Evolutionary conservation across 2,329 filamentous ascomycete species (phyloP).

Genomic region (Calonectria pseudoturangicola): DNA sequence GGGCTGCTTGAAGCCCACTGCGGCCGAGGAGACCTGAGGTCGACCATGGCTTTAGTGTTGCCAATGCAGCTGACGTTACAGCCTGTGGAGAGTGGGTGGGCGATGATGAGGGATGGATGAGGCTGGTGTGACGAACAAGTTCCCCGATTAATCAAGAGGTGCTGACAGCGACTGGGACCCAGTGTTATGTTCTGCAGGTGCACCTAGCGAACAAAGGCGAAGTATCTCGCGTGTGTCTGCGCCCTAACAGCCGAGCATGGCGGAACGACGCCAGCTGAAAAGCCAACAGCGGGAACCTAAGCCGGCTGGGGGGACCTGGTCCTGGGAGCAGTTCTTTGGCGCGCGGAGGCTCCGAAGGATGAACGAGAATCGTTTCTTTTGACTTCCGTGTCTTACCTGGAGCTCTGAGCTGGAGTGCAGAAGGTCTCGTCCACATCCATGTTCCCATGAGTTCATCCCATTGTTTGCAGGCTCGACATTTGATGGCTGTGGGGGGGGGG

Average conservation of each 20-base stretch:
- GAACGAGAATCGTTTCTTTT: constrained; percentile 21
- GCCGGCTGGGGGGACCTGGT: constrained; percentile 28
- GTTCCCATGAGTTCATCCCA: constrained; percentile 35
- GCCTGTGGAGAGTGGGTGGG: constrained; percentile 42
- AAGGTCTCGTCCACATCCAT: constrained; percentile 19
- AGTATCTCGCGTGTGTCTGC: constrained; percentile 32
- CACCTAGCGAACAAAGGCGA: constrained; percentile 13
- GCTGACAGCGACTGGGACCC: constrained; percentile 28
- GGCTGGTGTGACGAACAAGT: constrained; percentile 49
- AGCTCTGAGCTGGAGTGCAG: not conserved
- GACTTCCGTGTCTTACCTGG: constrained; percentile 10
- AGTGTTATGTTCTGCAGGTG: constrained; percentile 43
- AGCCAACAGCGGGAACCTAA: constrained; percentile 31
- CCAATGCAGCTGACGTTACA: constrained; percentile 44
- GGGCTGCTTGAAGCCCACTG: constrained; percentile 11
- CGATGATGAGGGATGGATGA: constrained; percentile 41
- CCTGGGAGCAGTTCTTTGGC: constrained; percentile 24
- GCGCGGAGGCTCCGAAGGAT: constrained; percentile 3
- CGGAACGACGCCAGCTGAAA: constrained; percentile 37
- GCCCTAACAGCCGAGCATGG: constrained; percentile 19
- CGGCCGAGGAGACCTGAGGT: constrained; percentile 30
- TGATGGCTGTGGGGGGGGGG: constrained; percentile 29
- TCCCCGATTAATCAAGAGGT: constrained; percentile 43
- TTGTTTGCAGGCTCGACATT: constrained; percentile 1
- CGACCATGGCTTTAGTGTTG: constrained; percentile 24